Conservation (phyloP, 192 early-diverging fungal species). For the Backusella circina region DNA sequence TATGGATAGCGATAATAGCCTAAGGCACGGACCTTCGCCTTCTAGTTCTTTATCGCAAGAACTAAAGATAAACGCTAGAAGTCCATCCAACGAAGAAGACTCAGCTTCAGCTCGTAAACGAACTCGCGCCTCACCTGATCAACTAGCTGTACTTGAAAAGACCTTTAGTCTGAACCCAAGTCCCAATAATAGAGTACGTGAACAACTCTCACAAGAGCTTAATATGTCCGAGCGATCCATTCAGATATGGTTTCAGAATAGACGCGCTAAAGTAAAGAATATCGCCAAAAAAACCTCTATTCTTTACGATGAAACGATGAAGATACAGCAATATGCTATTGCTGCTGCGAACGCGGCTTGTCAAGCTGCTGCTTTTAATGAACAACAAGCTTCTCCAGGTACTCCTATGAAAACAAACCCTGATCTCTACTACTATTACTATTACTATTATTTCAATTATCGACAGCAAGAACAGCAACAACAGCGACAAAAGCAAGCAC, state of each 20-base stretch:
- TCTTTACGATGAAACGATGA: constrained; percentile 22
- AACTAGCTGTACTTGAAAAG: constrained; percentile 61
- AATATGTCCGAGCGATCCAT: constrained; percentile 72
- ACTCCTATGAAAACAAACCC: constrained; percentile 15
- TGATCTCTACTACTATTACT: constrained; percentile 31
- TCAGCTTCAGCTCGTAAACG: constrained; percentile 45
- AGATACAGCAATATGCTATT: constrained; percentile 23
- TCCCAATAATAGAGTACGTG: constrained; percentile 62
- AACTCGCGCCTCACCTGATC: constrained; percentile 62
- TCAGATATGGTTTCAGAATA: constrained; percentile 87
- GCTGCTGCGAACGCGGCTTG: constrained; percentile 26
- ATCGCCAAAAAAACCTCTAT: constrained; percentile 34
- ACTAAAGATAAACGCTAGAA: neutral
- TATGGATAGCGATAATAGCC: neutral
- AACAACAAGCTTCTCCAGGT: constrained; percentile 11
- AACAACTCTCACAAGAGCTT: constrained; percentile 63
- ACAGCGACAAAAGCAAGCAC: neutral
- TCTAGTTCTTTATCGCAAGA: neutral
- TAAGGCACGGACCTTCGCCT: neutral
- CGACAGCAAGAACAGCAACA: constrained; percentile 18
- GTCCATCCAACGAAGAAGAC: neutral
- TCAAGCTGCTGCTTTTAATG: constrained; percentile 20
- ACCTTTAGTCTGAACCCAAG: constrained; percentile 66
- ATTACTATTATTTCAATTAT: constrained; percentile 30
- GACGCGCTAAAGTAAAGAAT: constrained; percentile 74